Conservation (phyloP, 2,329 filamentous ascomycete species). For the Remersonia thermophila region DNA sequence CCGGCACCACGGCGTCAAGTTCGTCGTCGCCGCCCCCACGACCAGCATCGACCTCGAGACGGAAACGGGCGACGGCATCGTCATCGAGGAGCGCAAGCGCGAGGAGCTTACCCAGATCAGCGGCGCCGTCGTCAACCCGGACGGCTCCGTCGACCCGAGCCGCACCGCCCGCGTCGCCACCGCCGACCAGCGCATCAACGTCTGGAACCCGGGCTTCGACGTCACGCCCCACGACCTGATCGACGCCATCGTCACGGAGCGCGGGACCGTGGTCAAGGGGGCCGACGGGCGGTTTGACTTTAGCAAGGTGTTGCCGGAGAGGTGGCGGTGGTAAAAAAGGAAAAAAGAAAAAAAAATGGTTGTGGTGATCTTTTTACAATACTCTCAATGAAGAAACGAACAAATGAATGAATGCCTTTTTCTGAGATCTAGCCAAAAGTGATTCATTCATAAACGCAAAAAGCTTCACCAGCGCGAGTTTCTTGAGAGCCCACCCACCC, state of each 20-base stretch:
- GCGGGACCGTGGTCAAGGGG: slow-evolving; percentile 72
- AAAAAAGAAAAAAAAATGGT: no score
- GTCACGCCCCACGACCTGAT: slow-evolving; percentile 83
- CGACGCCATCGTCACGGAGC: slow-evolving; percentile 88
- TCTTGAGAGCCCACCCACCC: no score
- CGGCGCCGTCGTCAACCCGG: slow-evolving; percentile 56
- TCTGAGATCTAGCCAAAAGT: no score
- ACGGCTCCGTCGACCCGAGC: slow-evolving; percentile 50
- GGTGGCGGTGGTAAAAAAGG: slow-evolving; percentile 30
- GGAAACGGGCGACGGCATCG: slow-evolving; percentile 62
- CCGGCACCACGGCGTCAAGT: slow-evolving; percentile 77
- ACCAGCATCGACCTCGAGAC: slow-evolving; percentile 87
- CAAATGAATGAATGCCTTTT: no score
- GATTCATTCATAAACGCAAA: no score
- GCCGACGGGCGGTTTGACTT: slow-evolving; percentile 58
- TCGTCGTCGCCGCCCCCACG: slow-evolving; percentile 85
- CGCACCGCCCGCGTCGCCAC: slow-evolving; percentile 64
- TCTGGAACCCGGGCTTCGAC: slow-evolving; percentile 97
- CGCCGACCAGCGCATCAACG: slow-evolving; percentile 62
- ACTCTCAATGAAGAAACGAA: no score
- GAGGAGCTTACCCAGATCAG: slow-evolving; percentile 77
- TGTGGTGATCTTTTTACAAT: no score
- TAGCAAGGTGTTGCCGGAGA: slow-evolving; percentile 41
- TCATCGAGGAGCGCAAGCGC: slow-evolving; percentile 75
- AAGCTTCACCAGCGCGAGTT: no score